Base-by-base conservation (phyloP, 2,329 filamentous ascomycete genomes). In the Cladophialophora exuberans region DNA sequence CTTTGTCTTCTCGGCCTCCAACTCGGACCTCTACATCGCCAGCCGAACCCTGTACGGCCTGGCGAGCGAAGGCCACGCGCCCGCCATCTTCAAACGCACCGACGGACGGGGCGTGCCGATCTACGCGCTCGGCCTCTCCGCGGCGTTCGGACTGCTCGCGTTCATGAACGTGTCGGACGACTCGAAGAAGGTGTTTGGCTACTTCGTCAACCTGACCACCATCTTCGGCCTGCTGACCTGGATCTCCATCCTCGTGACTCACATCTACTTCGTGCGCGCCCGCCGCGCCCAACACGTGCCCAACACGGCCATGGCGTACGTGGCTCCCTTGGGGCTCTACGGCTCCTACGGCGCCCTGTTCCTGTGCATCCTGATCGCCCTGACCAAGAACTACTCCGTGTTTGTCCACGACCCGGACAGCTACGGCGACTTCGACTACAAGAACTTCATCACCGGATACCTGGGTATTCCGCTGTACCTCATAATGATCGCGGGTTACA, bases 381-480 rank as follows among this genome's bases (percentile, higher is more conserved):
- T 95, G 47, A 93, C 89, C 67, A 95, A 94, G 81, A 92, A 90
- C 78, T 94, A 84, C 72, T 79, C 82, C 52, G 85, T 87, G 56
- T 94, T 94, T 71, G 77, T 83, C 2, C 72, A 69, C 55, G 70
- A 65, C 36, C 45, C 45, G n/a, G 51, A 69, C 64, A 22, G 28
- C 13, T 76, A 79, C 53, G 78, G 78, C 49, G 76, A 76, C 46
- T 89, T 89, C 62, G 83, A 88, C 70, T 88, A 88, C 77, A 85
- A 87, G 76, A 85, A 82, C 65, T 91, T 92, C 72, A 83, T 92
- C 70, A 90, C 86, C 0, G 86, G 86, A 22, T 91, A 91, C 70
- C 75, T 88, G 6, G 88, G 88, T 46, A 90, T 92, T 63, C 88
- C 88, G 1, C 71, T 92, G 18, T 92, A 90, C 70, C 70, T 91